A percentile compares a stretch with the other conserved stretches of the same genome.
These are phyloP conservation scores for Psilocybe azurescens DNA, from an alignment of 768 basidiomycete genomes.

Conservation along the genomic window DNA sequence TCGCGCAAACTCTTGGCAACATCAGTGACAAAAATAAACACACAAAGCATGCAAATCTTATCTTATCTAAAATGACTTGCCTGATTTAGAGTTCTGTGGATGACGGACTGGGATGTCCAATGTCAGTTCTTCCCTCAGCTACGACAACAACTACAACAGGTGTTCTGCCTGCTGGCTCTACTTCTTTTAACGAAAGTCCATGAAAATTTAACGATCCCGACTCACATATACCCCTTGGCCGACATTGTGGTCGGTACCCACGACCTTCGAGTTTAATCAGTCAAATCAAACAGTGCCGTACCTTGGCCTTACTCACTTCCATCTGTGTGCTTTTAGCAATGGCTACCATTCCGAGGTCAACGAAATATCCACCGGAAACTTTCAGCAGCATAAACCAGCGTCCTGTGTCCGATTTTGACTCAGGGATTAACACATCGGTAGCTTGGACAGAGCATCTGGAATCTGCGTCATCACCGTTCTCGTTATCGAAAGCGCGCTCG, in stretches of 20 bases:
- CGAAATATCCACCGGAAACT: conserved; percentile 21
- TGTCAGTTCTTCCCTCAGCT: background rate
- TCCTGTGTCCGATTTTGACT: conserved; percentile 65
- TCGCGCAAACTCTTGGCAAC: no score
- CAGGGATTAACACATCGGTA: conserved; percentile 76
- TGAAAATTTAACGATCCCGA: background rate
- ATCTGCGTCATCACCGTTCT: conserved; percentile 27
- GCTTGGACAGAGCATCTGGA: conserved; percentile 77
- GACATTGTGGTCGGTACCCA: background rate
- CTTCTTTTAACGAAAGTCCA: background rate
- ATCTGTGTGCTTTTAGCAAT: conserved; percentile 6
- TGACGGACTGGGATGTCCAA: background rate
- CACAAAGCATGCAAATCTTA: background rate
- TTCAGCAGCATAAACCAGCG: conserved; percentile 14
- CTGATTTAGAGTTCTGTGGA: conserved; percentile 2
- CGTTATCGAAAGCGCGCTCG: conserved; percentile 38
- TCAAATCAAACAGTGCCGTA: no score
- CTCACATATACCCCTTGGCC: background rate
- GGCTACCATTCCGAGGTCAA: conserved; percentile 29
- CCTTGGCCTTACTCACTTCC: background rate
- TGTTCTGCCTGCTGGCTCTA: no score
- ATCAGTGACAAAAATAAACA: no score
- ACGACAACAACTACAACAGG: background rate
- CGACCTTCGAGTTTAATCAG: no score
- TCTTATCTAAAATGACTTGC: background rate